A percentile compares a stretch with the other conserved stretches of the same genome.
phyloP scores from a whole-genome alignment of 768 basidiomycete species.

The Coprinopsis marcescibilis region DNA sequence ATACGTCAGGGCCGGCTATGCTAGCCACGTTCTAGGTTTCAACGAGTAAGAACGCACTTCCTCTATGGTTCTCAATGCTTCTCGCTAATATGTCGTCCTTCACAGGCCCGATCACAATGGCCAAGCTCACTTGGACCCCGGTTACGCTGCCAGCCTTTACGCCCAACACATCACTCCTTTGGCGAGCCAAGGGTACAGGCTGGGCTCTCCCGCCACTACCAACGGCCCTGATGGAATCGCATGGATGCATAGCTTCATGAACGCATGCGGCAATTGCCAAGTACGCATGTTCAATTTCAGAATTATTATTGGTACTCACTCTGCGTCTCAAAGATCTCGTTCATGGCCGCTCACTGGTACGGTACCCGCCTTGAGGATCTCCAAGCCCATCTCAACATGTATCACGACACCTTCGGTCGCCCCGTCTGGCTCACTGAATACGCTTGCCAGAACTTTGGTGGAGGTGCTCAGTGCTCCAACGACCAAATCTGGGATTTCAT shows the following conservation, averaged over 20 bases:
- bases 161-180: slow-evolving; percentile 56
- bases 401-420: slow-evolving; percentile 37
- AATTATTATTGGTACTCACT: too few relatives aligned
- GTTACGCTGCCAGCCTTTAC: slow-evolving; percentile 51
- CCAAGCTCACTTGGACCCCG: slow-evolving; percentile 58
- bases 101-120: slow-evolving; percentile 59
- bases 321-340: too few relatives aligned
- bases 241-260: slow-evolving; percentile 64
- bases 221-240: slow-evolving; percentile 47
- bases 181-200: slow-evolving; percentile 44
- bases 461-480: slow-evolving; percentile 33
- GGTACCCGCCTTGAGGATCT: slow-evolving; percentile 43
- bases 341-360: slow-evolving; percentile 76
- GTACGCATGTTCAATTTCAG: too few relatives aligned
- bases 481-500: slow-evolving; percentile 47
- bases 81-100: not conserved
- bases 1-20: slow-evolving; percentile 45
- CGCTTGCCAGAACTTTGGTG: slow-evolving; percentile 63
- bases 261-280: slow-evolving; percentile 42
- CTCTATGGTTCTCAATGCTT: slow-evolving; percentile 9
- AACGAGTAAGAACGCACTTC: slow-evolving; percentile 92
- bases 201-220: slow-evolving; percentile 66
- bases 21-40: slow-evolving; percentile 45
- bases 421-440: slow-evolving; percentile 65
- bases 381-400: slow-evolving; percentile 42